Conservation (phyloP, 176 grass and related monocot genomes). For the Musa schizocarpa region DNA sequence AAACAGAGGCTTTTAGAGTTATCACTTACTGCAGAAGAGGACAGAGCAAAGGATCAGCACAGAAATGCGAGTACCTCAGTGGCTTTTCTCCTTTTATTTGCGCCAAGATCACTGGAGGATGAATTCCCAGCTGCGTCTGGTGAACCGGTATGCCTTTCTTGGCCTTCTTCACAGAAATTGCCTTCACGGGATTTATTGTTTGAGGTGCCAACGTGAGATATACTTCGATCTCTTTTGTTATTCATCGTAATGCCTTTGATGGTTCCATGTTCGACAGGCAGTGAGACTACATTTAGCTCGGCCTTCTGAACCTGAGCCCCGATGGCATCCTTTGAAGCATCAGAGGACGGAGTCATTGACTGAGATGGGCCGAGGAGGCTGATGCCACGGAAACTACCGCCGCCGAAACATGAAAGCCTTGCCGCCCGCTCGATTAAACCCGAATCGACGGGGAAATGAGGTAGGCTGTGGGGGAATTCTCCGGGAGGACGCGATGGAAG, state of each 20-base stretch:
- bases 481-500: not conserved
- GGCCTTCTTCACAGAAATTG: constrained; percentile 9
- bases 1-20: not conserved
- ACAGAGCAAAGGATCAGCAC: not conserved
- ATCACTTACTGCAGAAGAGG: not conserved
- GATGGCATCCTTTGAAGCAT: not conserved
- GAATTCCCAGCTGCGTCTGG: not conserved
- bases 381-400: constrained; percentile 3
- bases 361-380: not conserved
- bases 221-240: not conserved
- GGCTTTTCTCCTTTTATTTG: constrained; percentile 15
- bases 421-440: constrained; percentile 15
- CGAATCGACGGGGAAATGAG: constrained; percentile 6
- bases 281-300: not conserved
- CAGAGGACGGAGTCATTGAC: not conserved
- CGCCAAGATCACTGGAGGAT: constrained; percentile 5
- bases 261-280: not conserved
- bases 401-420: constrained; percentile 9
- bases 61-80: not conserved
- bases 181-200: not conserved
- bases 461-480: not conserved
- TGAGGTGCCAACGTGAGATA: not conserved
- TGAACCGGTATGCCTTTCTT: not conserved
- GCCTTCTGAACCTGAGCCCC: not conserved
- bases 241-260: not conserved